A percentile compares a stretch with the other conserved stretches of the same genome.
phyloP scores from a whole-genome alignment of 192 early-diverging fungal genomes.

The Umbelopsis ramanniana region DNA sequence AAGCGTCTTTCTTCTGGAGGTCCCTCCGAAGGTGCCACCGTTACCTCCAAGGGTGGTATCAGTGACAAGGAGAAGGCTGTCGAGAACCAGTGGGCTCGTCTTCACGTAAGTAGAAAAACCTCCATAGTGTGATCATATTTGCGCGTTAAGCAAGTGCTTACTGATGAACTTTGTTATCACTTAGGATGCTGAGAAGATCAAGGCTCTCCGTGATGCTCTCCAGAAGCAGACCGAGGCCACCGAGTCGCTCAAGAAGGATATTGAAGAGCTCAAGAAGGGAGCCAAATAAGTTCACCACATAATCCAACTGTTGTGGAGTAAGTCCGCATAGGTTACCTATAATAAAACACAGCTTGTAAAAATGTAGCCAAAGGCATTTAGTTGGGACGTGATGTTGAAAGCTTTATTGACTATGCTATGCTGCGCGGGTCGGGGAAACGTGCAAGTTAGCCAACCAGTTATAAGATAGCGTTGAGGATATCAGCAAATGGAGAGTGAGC shows the following conservation, averaged over 20 bases:
- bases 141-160: neutral
- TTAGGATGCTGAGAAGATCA: slow-evolving; percentile 46
- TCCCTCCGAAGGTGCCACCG: slow-evolving; percentile 32
- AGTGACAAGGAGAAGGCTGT: slow-evolving; percentile 44
- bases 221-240: slow-evolving; percentile 36
- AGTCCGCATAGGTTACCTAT: too few species aligned
- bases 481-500: too few species aligned
- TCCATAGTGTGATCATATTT: neutral
- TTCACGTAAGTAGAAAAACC: slow-evolving; percentile 34
- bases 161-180: neutral
- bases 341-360: too few species aligned
- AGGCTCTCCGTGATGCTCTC: slow-evolving; percentile 38
- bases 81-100: slow-evolving; percentile 44
- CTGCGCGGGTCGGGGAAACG: too few species aligned
- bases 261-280: slow-evolving; percentile 35
- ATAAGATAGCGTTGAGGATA: too few species aligned
- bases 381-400: too few species aligned
- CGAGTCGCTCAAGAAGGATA: slow-evolving; percentile 31
- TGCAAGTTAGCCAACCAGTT: too few species aligned
- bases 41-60: slow-evolving; percentile 29
- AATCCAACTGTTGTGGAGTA: neutral
- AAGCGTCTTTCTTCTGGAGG: slow-evolving; percentile 7
- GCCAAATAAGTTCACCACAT: slow-evolving; percentile 10
- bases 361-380: too few species aligned
- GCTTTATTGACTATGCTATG: too few species aligned